Base-by-base conservation (phyloP, 495 filamentous ascomycete species). In the Glarea lozoyensis region DNA sequence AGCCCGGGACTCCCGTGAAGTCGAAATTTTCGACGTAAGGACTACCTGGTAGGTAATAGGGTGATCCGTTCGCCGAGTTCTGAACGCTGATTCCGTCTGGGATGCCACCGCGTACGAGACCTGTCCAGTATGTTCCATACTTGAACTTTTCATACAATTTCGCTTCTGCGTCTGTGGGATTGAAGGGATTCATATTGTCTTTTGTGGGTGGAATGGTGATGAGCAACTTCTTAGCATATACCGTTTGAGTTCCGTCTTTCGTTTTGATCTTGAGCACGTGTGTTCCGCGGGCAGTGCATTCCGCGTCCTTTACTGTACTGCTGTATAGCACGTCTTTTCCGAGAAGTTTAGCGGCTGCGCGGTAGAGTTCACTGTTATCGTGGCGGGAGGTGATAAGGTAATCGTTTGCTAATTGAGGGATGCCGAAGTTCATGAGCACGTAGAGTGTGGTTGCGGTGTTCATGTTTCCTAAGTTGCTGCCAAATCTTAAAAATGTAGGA, bases 151-250 rank as follows among this genome's bases (percentile, higher is more conserved):
- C 13, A 30, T 76, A 71, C 4, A 76, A 21, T 0, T 13, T 10
- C 0, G 24, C 20, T 42, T 78, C 71, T 12, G 40, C 36, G 0
- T 33, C 0, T 40, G 53, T 52, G 6, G 73, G 61, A 40, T 63
- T 58, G 36, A 68, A 64, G 5, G 50, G 45, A 0, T 33, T 12
- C 10, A 73, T 45, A 21, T 63, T 69, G 0, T 49, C 30, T 1
- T 60, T 30, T 12, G 45, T 61, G 1, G 65, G 67, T 0, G 67
- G 70, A 16, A 68, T 63, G 3, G 70, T 54, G 20, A 69, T 51
- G 17, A 77, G 45, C 9, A 75, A 52, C 45, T 70, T 68, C 20
- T 60, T 65, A 2, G 68, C 67, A 35, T 53, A 40, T 43, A 75
- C 61, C 20, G 60, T 52, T 41, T 60, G 56, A 0, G 7, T 20